Evolutionary conservation across 2,329 filamentous ascomycete genomes (phyloP), one percentile per base, ranked within the genome.

Genomic region (Phialophora tarda): DNA sequence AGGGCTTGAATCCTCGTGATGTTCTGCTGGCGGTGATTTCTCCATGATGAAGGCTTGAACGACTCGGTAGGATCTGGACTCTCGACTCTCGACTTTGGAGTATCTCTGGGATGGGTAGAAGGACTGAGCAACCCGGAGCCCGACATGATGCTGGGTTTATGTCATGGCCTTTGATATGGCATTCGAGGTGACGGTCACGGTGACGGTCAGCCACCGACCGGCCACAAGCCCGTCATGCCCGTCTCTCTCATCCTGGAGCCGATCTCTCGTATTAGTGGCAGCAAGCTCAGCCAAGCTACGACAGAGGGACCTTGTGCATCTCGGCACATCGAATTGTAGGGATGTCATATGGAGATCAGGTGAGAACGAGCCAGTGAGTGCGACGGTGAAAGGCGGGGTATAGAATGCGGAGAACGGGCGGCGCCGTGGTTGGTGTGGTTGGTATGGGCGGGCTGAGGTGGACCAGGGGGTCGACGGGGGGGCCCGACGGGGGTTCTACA

Each of bases 171-270:
- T 47, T 17, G 57, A 28, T 14, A 38, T 60, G 58, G 7, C 58
- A 53, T n/a, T 8, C 30, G 30, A 23, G 47, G 10, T 26, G 12
- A 53, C 17, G 17, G 5, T 44, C 17, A n/a, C 17, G 1, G 4
- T 41, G n/a, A 53, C 59, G 59, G 59, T 14, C 30, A 23, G 34
- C 6, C 21, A 44, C 59, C 59, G 59, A 61, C 51, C 59, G 59
- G 59, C 47, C 34, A 53, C n/a, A 21, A 61, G 32, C 34, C 59
- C 59, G 59, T 61, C 47, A 51, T 61, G 59, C 47, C 59, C 59
- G 59, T 50, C 59, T 26, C 14, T 32, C 47, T 12, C 57, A 34
- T 59, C 57, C 47, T 59, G 57, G 48, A 28, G 48, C 6, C 26
- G 17, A 17, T 12, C 21, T 51, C 48, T 51, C 48, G 48, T 51